Base-by-base conservation (phyloP, 2,329 filamentous ascomycete genomes). In the Fusarium tanahbumbuense region DNA sequence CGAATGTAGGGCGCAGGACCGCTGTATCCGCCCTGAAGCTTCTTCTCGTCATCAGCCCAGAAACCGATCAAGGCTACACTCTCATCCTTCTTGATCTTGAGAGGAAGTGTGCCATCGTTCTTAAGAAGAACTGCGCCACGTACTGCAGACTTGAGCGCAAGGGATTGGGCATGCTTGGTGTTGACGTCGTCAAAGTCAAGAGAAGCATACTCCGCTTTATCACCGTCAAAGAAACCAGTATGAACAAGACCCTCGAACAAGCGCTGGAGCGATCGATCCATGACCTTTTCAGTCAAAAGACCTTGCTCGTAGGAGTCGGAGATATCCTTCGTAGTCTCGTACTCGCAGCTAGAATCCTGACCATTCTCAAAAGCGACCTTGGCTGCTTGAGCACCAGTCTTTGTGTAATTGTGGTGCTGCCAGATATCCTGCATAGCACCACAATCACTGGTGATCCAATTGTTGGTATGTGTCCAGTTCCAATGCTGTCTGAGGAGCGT, bases 351-450 rank as follows among this genome's bases (percentile, higher is more conserved):
- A 0, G 60, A 63, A 8, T 63, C 60, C 27, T 63, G 60, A 0
- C 60, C 60, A 0, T 63, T 63, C 42, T 56, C 40, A 16, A 63
- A 63, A 0, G 60, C 60, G 2, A 56, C 42, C 4, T 40, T 30
- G 4, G 60, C 58, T 3, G 58, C 60, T 6, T 63, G 16, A 0
- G 60, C 58, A 11, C 61, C 61, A 0, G 60, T 63, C 34, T 63
- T 63, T 9, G 37, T 46, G 32, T 63, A 63, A 1, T 63, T 63
- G 11, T 63, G 60, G 5, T 48, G 20, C 8, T 63, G 58, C 60
- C 60, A 63, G 0, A 63, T 63, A 37, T 63, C 60, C 10, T 63
- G 58, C 58, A 63, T 56, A 9, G 60, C 60, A 1, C 60, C 60
- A 1, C 60, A 63, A 2, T 63, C 60, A 15, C 58, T 63, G 0